Evolutionary conservation across 1,284 basidiomycete species (phyloP), one percentile per base, ranked within the genome.

Genomic region (Ustilago cynodontis): DNA sequence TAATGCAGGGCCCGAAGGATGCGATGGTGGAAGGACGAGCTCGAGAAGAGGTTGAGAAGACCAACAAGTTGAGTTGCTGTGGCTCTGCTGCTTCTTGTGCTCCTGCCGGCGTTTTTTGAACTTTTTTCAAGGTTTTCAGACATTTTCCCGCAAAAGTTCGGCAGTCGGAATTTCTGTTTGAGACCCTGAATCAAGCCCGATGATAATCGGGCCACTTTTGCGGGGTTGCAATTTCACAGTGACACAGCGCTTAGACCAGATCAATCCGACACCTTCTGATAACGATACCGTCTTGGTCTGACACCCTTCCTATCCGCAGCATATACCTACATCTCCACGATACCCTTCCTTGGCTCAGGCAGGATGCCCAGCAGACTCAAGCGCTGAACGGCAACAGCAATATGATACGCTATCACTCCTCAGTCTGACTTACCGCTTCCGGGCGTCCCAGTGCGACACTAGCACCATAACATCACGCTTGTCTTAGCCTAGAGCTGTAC

Each of bases 141-240:
- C 53, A 13, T 49, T 49, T 49, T 49, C 26, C 5, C 24, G 22
- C 47, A 26, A 29, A 59, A 65, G 13, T 41, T 62, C 70, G 70
- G 70, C 57, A 66, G 37, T 72, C 70, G 70, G 70, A 20, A 33
- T 6, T 33, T 7, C 18, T 18, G 8, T 28, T 13, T 18, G 3
- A 39, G 35, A 31, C 47, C 35, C 37, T 50, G 5, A 49, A 16
- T 24, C 14, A 14, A 10, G 37, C 69, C 63, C 69, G 64, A 72
- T 71, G 63, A 67, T 66, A 13, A 67, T 71, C 64, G 70, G 64
- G 69, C 41, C 18, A 31, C 35, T 22, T 43, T 49, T 64, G 67
- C 60, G 57, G 52, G 60, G 45, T 55, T 55, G 22, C 35, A 47
- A 33, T 33, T 31, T 33, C 16, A 24, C 26, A 58, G 20, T 14